Percentiles rank a stretch among this genome's conserved stretches.
Conservation (phyloP, 2,329 filamentous ascomycete genomes). For the Colletotrichum gigasporum region DNA sequence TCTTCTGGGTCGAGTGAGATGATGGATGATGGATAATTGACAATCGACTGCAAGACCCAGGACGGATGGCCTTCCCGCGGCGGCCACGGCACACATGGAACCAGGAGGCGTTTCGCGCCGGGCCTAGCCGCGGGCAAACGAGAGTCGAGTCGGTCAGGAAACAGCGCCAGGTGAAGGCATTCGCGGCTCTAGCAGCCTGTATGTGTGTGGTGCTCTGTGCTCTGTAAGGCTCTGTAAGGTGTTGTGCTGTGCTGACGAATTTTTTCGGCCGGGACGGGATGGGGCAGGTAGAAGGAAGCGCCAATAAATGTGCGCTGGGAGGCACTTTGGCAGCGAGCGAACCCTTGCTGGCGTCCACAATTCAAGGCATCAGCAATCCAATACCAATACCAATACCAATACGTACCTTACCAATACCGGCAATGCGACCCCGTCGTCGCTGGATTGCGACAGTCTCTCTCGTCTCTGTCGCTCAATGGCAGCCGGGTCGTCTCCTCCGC, state of each 20-base stretch:
- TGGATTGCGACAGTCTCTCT: background rate
- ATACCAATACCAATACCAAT: too few relatives aligned
- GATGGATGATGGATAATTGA: background rate
- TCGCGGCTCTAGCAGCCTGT: background rate
- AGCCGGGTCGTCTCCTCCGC: background rate
- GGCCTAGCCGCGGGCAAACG: background rate
- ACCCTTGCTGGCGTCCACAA: background rate
- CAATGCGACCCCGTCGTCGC: background rate
- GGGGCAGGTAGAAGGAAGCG: too few relatives aligned
- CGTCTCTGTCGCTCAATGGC: background rate
- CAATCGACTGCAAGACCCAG: background rate
- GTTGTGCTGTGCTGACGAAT: too few relatives aligned
- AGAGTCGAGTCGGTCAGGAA: background rate
- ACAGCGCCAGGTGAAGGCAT: background rate
- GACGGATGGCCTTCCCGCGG: background rate
- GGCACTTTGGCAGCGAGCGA: conserved; percentile 1
- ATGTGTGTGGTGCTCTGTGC: too few relatives aligned
- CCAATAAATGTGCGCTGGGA: too few relatives aligned
- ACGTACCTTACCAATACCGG: too few relatives aligned
- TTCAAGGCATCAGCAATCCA: conserved; percentile 12
- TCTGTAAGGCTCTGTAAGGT: too few relatives aligned
- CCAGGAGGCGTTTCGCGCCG: background rate
- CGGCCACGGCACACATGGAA: background rate
- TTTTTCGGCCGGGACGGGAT: too few relatives aligned
- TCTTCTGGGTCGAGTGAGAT: conserved; percentile 1